phyloP scores from a whole-genome alignment of 192 early-diverging fungal species.

The Diversispora epigaea region DNA sequence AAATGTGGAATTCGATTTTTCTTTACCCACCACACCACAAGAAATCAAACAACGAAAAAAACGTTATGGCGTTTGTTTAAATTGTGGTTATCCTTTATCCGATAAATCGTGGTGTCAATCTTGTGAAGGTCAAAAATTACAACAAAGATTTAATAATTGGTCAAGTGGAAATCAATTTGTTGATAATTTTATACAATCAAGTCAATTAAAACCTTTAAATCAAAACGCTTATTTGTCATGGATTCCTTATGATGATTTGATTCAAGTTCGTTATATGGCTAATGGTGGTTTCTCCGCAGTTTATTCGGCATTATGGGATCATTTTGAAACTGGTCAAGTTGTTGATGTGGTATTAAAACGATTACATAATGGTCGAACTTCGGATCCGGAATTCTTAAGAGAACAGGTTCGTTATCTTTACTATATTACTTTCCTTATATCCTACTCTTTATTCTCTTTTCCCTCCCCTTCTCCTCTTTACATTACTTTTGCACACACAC shows the following conservation, averaged over 20 bases:
- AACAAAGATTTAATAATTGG: conserved; percentile 4
- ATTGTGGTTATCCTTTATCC: not conserved
- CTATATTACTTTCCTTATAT: not conserved
- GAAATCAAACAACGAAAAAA: not conserved
- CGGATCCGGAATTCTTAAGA: conserved; percentile 14
- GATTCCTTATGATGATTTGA: conserved; percentile 19
- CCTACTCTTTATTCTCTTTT: too few relatives aligned
- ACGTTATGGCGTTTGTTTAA: not conserved
- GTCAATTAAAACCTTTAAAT: not conserved
- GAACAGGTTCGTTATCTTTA: not conserved
- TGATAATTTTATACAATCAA: conserved; percentile 5
- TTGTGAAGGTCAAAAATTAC: conserved; percentile 7
- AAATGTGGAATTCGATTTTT: not conserved
- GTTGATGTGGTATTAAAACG: conserved; percentile 4
- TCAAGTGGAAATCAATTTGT: conserved; percentile 10
- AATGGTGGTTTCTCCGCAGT: conserved; percentile 14
- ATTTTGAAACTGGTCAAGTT: not conserved
- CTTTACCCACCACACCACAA: too few relatives aligned
- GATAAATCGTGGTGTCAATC: not conserved
- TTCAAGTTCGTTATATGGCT: not conserved
- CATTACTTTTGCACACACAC: not conserved
- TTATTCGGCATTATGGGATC: conserved; percentile 9
- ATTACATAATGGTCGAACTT: conserved; percentile 9
- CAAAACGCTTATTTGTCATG: conserved; percentile 1
- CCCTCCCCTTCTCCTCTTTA: not conserved